Base-by-base conservation (phyloP, 2,329 filamentous ascomycete species). In the Chaetomium sp. region DNA sequence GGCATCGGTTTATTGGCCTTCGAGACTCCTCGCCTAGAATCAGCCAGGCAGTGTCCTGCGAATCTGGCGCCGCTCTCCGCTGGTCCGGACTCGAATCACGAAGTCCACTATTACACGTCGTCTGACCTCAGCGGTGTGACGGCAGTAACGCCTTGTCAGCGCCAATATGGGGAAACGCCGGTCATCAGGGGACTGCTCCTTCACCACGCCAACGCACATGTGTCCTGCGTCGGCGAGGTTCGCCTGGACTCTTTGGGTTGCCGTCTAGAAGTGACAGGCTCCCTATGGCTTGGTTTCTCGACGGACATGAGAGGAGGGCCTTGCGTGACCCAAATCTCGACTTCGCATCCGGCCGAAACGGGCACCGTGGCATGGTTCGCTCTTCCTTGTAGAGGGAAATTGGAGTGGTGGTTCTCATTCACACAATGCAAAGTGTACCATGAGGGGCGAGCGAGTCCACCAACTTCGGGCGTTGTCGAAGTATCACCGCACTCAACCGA, bases 151-250 rank as follows among this genome's bases (percentile, higher is more conserved):
- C 50, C 50, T 4, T 53, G n/a, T 12, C 25, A 8, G 27, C 21
- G 25, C 50, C 50, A 13, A 31, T 13, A 31, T 2, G 50, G 23
- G 12, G 50, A 8, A 31, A 31, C 25, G 25, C 13, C 16, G 25
- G 50, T 53, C 50, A 53, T 8, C 50, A 31, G 6, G n/a, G 25
- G 50, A 7, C 50, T 53, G 25, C 50, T 53, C 50, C 50, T 53
- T n/a, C 50, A 53, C 50, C 23, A 31, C 50, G n/a, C 25, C 25
- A 13, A 31, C 25, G 50, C 25, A 31, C 25, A 21, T 53, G 25
- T 25, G 25, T 53, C 50, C 25, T 53, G 21, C 19, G 50, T 53
- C 25, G 50, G 50, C 10, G n/a, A 53, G 25, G 25, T 53, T 2
- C 50, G 50, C 13, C 50, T 53, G n/a, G 12, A 53, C 27, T 27